Base-by-base conservation (phyloP, 2,329 filamentous ascomycete genomes). In the Colletotrichum liriopes region DNA sequence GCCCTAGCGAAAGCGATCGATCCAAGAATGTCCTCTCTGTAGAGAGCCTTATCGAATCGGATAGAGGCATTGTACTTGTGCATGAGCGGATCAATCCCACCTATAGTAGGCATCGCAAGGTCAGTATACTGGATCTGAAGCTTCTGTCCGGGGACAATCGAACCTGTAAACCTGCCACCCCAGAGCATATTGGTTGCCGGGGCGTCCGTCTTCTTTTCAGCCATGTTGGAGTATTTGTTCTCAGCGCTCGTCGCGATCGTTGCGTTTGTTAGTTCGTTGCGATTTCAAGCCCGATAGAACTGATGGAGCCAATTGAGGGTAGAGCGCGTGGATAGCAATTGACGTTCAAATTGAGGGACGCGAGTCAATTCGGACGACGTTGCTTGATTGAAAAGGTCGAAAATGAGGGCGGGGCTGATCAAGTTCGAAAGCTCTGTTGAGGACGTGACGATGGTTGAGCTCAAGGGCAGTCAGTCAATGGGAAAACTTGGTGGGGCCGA, bases 31-130 rank as follows among this genome's bases (percentile, higher is more conserved):
- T 97, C 94, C 81, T 96, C 90, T 73, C 91, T 90, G 84, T 94
- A 94, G 77, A 97, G 91, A 64, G 87, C 86, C 75, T 91, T 90
- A 82, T 97, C 94, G 82, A 93, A 95, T 79, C 90, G 90, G 76
- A 97, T 92, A 64, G 90, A 93, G 77, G 92, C 91, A 82, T 97
- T 97, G 86, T 96, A 97, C 76, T 93, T 87, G 73, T 91, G 88
- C 94, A 97, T 97, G 62, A 97, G 88, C 64, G 94, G 93, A 83
- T 97, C 94, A 76, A 61, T 45, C 26, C 9, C 58, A 35, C 58
- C 58, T 61, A 2, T n/a, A 54, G 23, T 26, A 26, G 23, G 23
- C 32, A 37, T 16, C 32, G 32, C 2, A 6, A 55, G 52, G 32
- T 55, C 52, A 55, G 52, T 55, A 55, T 55, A 55, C 52, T 37